Conservation (phyloP, 2,329 filamentous ascomycete genomes). For the Colletotrichum tabaci region DNA sequence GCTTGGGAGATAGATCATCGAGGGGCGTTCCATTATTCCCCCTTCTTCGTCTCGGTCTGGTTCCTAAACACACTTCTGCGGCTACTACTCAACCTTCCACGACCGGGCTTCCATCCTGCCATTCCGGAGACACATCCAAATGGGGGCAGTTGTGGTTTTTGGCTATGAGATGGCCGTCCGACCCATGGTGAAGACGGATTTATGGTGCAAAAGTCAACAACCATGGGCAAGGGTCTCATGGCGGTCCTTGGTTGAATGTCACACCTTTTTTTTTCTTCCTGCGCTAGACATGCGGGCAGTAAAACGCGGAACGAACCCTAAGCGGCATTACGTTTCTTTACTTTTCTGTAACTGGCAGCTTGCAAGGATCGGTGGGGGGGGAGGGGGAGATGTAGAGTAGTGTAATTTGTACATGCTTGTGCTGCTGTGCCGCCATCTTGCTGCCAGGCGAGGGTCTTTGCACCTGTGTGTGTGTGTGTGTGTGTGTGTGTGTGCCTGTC, state of each 20-base stretch:
- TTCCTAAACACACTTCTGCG: too few species aligned
- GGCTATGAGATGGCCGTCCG: too few species aligned
- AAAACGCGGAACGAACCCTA: background rate
- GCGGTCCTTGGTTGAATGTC: background rate
- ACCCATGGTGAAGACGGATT: background rate
- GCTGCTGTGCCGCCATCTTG: constrained; percentile 13
- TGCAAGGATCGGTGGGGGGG: background rate
- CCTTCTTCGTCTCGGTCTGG: too few species aligned
- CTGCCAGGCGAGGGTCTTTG: background rate
- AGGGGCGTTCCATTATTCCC: too few species aligned
- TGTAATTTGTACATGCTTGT: too few species aligned
- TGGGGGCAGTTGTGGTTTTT: too few species aligned
- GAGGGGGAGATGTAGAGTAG: too few species aligned
- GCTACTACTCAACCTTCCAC: too few species aligned
- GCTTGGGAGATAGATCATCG: too few species aligned
- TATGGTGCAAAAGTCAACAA: background rate
- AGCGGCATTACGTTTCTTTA: constrained; percentile 15
- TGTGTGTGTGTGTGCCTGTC: too few species aligned
- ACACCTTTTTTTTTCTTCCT: background rate
- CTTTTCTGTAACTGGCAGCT: background rate
- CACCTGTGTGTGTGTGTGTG: background rate
- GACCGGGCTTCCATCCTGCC: too few species aligned
- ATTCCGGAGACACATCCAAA: too few species aligned
- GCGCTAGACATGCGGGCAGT: background rate
- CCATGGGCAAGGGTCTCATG: constrained; percentile 1